Base-by-base conservation (phyloP, 2,329 filamentous ascomycete species). In the Microsporum audouinii region DNA sequence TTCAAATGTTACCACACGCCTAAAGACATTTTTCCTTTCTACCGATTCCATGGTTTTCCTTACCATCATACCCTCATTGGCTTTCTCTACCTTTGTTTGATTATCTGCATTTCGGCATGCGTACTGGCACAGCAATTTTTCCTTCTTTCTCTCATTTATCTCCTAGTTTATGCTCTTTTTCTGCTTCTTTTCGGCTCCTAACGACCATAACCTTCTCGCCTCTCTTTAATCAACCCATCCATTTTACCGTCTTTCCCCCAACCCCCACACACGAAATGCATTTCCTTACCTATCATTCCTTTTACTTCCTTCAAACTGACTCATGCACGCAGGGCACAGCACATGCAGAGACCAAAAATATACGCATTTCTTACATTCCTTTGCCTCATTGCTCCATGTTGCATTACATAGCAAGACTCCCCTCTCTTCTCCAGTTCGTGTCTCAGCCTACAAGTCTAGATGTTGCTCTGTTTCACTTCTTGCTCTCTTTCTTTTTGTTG, bases 71-170 rank as follows among this genome's bases (percentile, higher is more conserved):
- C 39, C 55, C 55, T 57, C 55, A 27, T 57, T 57, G 36, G 23
- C 39, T 29, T 39, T 57, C 27, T 5, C 29, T 10, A 38, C 8
- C 27, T 57, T 27, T 39, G 17, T 57, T 41, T 29, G 10, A 43
- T n/a, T 29, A 57, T 7, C 55, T 29, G 55, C 55, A 57, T 57
- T 57, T 41, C 36, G 36, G 55, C 55, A 43, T 57, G 36, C 55
- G 7, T 39, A 41, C 55, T 29, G 41, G 55, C 55, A 10, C 55
- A 31, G 39, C 29, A 39, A 5, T 5, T 34, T 41, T 57, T 57
- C 31, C 41, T 23, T n/a, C 23, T 8, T n/a, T 31, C 51, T 34
- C 17, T 14, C 6, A 29, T 29, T 51, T 10, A 29, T 51, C 1
- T 5, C 27, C 27, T 33, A 12, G 23, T 8, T 31, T 31, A 33